phyloP scores from a whole-genome alignment of 2,329 filamentous ascomycete species.

The Arthrobotrys sphaeroides region DNA sequence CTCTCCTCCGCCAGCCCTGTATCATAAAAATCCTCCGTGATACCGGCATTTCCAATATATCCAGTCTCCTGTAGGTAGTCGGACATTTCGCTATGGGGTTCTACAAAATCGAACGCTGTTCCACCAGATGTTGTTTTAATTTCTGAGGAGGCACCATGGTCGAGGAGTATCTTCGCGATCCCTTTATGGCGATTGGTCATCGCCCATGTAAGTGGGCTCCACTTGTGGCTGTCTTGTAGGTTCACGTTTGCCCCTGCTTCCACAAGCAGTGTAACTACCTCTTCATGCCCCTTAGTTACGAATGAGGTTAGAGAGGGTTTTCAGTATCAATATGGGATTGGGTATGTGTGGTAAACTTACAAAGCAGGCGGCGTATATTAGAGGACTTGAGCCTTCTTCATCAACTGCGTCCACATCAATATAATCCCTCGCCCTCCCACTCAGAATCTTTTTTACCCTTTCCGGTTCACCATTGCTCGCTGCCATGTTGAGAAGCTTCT shows the following conservation, averaged over 20 bases:
- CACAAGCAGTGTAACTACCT: constrained; percentile 83
- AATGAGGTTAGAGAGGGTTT: constrained; percentile 18
- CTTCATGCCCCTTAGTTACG: constrained; percentile 77
- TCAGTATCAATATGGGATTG: background rate
- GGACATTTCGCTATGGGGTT: constrained; percentile 94
- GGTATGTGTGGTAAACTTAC: constrained; percentile 66
- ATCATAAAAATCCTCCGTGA: constrained; percentile 91
- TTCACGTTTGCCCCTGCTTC: constrained; percentile 88
- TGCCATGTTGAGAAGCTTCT: constrained; percentile 91
- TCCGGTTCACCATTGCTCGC: constrained; percentile 94
- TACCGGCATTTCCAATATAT: constrained; percentile 84
- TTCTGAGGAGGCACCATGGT: constrained; percentile 93
- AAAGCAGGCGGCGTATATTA: constrained; percentile 98
- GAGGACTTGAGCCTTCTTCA: constrained; percentile 91
- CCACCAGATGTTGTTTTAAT: constrained; percentile 93
- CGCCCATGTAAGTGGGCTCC: constrained; percentile 99
- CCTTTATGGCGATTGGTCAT: constrained; percentile 98
- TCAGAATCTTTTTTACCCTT: constrained; percentile 78
- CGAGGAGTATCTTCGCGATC: constrained; percentile 90
- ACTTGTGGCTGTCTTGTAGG: constrained; percentile 92
- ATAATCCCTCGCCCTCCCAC: constrained; percentile 76
- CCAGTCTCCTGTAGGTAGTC: constrained; percentile 95
- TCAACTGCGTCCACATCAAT: constrained; percentile 88
- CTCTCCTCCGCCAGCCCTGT: constrained; percentile 89
- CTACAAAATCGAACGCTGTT: constrained; percentile 94